Conservation (phyloP, 495 filamentous ascomycete genomes). For the Hyaloscypha hepaticicola region DNA sequence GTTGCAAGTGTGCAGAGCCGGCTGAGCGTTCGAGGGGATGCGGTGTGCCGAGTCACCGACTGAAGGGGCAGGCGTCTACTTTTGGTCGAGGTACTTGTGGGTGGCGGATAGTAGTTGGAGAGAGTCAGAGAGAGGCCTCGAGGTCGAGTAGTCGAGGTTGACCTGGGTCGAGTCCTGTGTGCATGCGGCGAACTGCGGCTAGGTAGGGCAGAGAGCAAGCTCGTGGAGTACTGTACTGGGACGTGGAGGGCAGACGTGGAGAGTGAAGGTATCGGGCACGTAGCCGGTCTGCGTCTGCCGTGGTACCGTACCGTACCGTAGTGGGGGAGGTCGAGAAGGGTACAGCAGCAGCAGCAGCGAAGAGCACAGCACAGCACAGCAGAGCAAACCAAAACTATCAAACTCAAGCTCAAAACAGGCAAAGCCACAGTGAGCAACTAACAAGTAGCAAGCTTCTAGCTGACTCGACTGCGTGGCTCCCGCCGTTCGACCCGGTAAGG, state of each 20-base stretch:
- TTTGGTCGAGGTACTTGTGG: background rate
- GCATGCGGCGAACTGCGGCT: conserved; percentile 14
- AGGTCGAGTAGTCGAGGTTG: background rate
- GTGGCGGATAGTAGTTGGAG: background rate
- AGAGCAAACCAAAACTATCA: too few species aligned
- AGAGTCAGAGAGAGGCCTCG: background rate
- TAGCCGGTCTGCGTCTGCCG: background rate
- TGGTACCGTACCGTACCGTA: too few species aligned
- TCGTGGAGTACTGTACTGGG: background rate
- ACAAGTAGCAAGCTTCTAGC: background rate
- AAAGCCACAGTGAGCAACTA: background rate
- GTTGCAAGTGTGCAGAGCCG: background rate
- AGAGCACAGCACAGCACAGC: too few species aligned
- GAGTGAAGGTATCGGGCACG: background rate
- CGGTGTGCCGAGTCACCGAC: background rate
- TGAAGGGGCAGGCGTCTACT: background rate
- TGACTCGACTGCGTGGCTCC: background rate
- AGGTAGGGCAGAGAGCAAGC: background rate
- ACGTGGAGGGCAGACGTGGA: background rate
- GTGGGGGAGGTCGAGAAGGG: background rate
- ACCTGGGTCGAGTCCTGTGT: conserved; percentile 1
- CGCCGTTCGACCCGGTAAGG: too few species aligned
- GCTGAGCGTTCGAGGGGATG: background rate
- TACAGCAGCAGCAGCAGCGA: background rate
- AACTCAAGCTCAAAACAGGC: background rate